Evolutionary conservation across 83 land plant species (phyloP).

Genomic region (Isoetes engelmannii): DNA sequence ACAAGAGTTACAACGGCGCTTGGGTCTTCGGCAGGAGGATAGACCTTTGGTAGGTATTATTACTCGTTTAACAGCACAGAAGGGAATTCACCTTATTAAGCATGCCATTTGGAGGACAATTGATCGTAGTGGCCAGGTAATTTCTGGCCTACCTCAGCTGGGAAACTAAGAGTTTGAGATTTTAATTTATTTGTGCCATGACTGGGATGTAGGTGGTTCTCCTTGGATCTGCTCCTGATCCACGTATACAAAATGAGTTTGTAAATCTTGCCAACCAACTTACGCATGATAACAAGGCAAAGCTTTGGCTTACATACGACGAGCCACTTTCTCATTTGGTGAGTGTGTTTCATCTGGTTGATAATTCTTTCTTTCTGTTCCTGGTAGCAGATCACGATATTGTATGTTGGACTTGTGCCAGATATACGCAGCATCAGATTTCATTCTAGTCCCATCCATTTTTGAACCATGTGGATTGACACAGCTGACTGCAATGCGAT

Average conservation of each 20-base stretch:
- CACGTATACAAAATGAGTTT: constrained; percentile 81
- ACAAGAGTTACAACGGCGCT: constrained; percentile 57
- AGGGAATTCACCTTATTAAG: constrained; percentile 86
- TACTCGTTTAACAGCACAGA: constrained; percentile 69
- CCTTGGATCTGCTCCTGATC: constrained; percentile 91
- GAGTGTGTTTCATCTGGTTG: neutral
- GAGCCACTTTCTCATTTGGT: constrained; percentile 94
- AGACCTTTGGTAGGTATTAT: constrained; percentile 71
- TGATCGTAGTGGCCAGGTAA: constrained; percentile 74
- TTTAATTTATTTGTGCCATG: constrained; percentile 1
- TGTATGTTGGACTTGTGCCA: constrained; percentile 14
- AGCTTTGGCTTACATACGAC: constrained; percentile 71
- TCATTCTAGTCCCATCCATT: constrained; percentile 89
- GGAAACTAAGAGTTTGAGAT: neutral
- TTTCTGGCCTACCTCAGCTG: neutral
- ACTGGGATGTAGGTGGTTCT: constrained; percentile 55
- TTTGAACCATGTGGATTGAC: constrained; percentile 99
- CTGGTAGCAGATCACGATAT: neutral
- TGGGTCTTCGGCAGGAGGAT: constrained; percentile 55
- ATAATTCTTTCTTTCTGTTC: neutral
- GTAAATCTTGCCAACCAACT: constrained; percentile 61
- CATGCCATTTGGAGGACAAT: constrained; percentile 76
- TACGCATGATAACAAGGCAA: constrained; percentile 51
- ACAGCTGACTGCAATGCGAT: constrained; percentile 90
- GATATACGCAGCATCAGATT: constrained; percentile 96